Evolutionary conservation across 2,329 filamentous ascomycete genomes (phyloP), one percentile per base, ranked within the genome.

Genomic region (Pezicula radicicola): DNA sequence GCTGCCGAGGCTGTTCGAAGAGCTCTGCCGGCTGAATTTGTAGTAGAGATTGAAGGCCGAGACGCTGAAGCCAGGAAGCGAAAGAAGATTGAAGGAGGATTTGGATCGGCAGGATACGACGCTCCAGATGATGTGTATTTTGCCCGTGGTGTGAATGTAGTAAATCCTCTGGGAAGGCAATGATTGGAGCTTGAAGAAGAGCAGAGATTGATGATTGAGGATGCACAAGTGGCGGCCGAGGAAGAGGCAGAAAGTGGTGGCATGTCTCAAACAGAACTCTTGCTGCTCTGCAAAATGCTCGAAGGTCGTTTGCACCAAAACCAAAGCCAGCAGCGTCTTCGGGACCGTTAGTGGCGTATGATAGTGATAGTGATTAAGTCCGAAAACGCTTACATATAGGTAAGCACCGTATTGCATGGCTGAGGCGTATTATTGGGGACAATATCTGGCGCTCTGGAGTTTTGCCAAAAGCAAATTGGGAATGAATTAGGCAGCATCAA

Each of bases 111-210:
- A 45, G 64, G 62, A 27, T 97, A 97, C 68, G 90, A 97, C 64
- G 92, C 92, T 2, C 92, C 93, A 0, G 94, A 99, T 66, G 88
- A 94, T 56, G 85, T 99, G 25, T 96, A 95, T 81, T 96, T 92
- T 70, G 89, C 91, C 0, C 80, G 89, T 44, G 90, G 92, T 35
- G 81, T 84, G 60, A 84, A 85, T 57, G 81, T 83, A 1, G 80
- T 85, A 28, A 85, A 85, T 60, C 80, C 81, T 1, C 64, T 73
- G 3, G 81, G 81, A 1, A 71, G 81, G 36, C 70, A 80, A 45
- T 84, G 83, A 0, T 77, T 81, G 52, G 85, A 87, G 57, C 78
- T 81, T 52, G 84, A 88, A 63, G 76, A 84, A 45, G 77, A 87
- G 60, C 77, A 84, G 55, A 74, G 73, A 51, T 60, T 81, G 56